These are phyloP conservation scores for Scheffersomyces stambukii DNA, from an alignment of 1,139 yeast genomes.

Conservation along the genomic window DNA sequence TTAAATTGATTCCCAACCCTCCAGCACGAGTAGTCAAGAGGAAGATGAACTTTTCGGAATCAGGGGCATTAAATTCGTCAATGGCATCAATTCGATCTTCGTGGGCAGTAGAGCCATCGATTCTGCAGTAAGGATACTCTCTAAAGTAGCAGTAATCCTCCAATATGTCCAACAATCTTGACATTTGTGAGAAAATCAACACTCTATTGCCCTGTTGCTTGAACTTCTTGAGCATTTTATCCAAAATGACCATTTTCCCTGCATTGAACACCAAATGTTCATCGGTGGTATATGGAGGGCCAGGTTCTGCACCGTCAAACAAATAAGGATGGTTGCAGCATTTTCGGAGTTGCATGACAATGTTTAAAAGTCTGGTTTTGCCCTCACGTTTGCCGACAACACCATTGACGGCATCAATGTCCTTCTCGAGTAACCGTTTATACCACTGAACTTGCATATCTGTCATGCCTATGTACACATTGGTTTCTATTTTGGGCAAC, in stretches of 20 bases:
- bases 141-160: constrained; percentile 90
- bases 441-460: constrained; percentile 95
- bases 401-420: constrained; percentile 94
- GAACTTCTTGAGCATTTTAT: constrained; percentile 71
- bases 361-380: constrained; percentile 82
- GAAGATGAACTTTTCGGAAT: constrained; percentile 78
- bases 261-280: constrained; percentile 86
- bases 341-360: constrained; percentile 94
- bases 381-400: constrained; percentile 86
- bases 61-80: constrained; percentile 85
- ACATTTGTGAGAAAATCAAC: constrained; percentile 92
- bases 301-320: constrained; percentile 98
- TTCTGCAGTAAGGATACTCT: constrained; percentile 82
- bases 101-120: constrained; percentile 93
- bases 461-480: constrained; percentile 89
- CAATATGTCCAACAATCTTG: constrained; percentile 81
- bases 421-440: constrained; percentile 81
- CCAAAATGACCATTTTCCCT: constrained; percentile 87
- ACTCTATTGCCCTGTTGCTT: constrained; percentile 83
- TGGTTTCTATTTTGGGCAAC: constrained; percentile 85
- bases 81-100: constrained; percentile 91
- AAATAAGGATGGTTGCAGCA: constrained; percentile 97
- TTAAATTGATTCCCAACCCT: constrained; percentile 91
- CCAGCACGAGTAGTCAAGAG: constrained; percentile 97
- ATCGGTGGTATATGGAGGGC: constrained; percentile 96